Percentiles rank a stretch among this genome's conserved stretches.
phyloP scores from a whole-genome alignment of 176 grass and related monocot genomes.

The Eragrostis curvula region DNA sequence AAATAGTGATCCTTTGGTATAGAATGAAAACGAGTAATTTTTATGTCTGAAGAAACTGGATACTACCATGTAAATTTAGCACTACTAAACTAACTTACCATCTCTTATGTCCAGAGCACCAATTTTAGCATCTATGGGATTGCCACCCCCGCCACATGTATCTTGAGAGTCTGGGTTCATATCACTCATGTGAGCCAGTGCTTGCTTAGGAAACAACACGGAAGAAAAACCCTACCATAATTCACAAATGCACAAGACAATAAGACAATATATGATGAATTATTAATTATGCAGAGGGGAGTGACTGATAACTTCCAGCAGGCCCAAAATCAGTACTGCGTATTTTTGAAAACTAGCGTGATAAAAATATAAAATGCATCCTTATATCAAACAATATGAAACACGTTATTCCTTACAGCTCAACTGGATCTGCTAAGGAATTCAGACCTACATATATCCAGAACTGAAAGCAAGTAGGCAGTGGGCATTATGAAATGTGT shows the following conservation, averaged over 20 bases:
- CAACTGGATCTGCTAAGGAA: background rate
- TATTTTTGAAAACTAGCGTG: background rate
- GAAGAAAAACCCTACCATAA: slow-evolving; percentile 8
- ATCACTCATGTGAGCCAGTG: background rate
- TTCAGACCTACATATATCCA: background rate
- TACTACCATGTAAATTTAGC: background rate
- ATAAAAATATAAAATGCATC: background rate
- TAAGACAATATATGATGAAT: background rate
- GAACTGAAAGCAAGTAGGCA: background rate
- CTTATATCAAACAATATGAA: background rate
- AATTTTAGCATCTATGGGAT: background rate
- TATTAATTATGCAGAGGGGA: background rate
- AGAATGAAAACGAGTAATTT: background rate
- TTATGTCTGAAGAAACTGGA: background rate
- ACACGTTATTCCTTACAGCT: background rate
- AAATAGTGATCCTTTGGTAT: background rate
- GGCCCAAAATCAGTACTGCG: background rate
- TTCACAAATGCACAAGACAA: background rate
- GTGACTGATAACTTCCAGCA: background rate
- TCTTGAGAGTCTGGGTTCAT: slow-evolving; percentile 12
- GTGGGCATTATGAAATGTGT: background rate
- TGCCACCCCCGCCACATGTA: background rate
- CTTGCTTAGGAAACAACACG: background rate
- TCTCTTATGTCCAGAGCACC: background rate
- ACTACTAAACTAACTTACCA: slow-evolving; percentile 25